These are phyloP conservation scores for Phialemoniopsis sp. DNA, from an alignment of 2,329 filamentous ascomycete species.

Conservation along the genomic window DNA sequence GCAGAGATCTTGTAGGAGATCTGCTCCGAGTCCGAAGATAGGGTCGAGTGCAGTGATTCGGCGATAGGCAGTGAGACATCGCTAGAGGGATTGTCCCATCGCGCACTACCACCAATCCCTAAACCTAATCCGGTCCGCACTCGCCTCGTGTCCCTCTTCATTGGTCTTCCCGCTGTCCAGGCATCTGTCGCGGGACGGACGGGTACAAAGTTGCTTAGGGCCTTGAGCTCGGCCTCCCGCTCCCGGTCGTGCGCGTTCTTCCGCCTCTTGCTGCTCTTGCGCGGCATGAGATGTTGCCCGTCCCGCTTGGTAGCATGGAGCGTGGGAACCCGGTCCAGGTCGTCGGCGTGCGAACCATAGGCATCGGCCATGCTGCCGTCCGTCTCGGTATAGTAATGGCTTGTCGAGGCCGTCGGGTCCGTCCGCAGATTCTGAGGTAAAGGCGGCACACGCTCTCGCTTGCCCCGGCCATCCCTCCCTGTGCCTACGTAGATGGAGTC, in stretches of 20 bases:
- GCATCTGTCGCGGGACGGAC: conserved; percentile 57
- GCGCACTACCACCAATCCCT: conserved; percentile 33
- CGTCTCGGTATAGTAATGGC: neutral
- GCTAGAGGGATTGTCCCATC: conserved; percentile 48
- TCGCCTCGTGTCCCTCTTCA: conserved; percentile 63
- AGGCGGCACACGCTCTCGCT: conserved; percentile 22
- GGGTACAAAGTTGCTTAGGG: conserved; percentile 71
- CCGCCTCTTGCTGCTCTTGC: conserved; percentile 75
- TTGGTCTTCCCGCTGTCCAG: conserved; percentile 54
- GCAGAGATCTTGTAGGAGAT: conserved; percentile 76
- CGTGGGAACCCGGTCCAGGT: conserved; percentile 41
- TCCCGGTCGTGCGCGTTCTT: conserved; percentile 66
- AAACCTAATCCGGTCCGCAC: conserved; percentile 48
- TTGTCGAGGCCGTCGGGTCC: conserved; percentile 9
- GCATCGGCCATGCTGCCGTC: conserved; percentile 2
- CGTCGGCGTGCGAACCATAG: conserved; percentile 13
- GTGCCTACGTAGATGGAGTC: conserved; percentile 44
- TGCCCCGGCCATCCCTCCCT: conserved; percentile 14
- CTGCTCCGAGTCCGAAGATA: conserved; percentile 71
- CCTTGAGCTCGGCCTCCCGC: conserved; percentile 82
- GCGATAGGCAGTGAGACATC: conserved; percentile 71
- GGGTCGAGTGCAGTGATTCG: conserved; percentile 71
- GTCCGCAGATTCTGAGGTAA: conserved; percentile 7
- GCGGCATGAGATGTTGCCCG: conserved; percentile 52
- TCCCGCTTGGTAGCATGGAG: conserved; percentile 56